Percentiles rank a stretch among this genome's conserved stretches.
These are phyloP conservation scores for Colletotrichum nymphaeae DNA, from an alignment of 2,329 filamentous ascomycete genomes.

Conservation along the genomic window DNA sequence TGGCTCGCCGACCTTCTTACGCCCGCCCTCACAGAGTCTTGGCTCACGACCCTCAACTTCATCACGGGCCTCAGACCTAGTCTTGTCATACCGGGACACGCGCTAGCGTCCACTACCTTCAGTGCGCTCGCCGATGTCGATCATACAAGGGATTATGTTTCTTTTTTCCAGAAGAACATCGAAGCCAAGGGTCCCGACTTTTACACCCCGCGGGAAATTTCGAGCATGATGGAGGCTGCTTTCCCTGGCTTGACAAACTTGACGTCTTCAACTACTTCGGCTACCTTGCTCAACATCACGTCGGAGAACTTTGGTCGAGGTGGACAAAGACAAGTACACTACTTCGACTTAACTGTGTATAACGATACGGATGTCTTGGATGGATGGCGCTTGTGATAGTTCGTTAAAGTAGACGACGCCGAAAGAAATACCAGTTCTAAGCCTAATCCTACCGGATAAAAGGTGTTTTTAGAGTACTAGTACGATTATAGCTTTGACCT, in stretches of 20 bases:
- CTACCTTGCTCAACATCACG: slow-evolving; percentile 19
- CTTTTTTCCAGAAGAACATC: slow-evolving; percentile 28
- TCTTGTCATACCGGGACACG: slow-evolving; percentile 20
- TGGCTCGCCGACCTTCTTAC: slow-evolving; percentile 33
- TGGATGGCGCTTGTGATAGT: slow-evolving; percentile 14
- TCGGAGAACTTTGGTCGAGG: slow-evolving; percentile 24
- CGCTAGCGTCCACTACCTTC: slow-evolving; percentile 8
- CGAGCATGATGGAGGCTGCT: not conserved
- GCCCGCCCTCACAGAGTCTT: slow-evolving; percentile 14
- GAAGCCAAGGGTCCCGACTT: slow-evolving; percentile 16
- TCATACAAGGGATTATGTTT: slow-evolving; percentile 16
- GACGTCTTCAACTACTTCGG: slow-evolving; percentile 7
- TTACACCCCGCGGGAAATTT: slow-evolving; percentile 19
- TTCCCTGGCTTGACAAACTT: slow-evolving; percentile 24
- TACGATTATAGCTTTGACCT: too few relatives aligned
- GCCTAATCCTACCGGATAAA: too few relatives aligned
- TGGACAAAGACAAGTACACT: slow-evolving; percentile 4
- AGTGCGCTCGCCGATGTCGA: not conserved
- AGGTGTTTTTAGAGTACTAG: too few relatives aligned
- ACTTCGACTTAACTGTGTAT: slow-evolving; percentile 1
- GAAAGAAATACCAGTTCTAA: too few relatives aligned
- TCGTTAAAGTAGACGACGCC: too few relatives aligned
- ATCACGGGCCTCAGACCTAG: slow-evolving; percentile 1
- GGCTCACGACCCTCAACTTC: slow-evolving; percentile 26
- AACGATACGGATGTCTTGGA: slow-evolving; percentile 9